Percentiles rank a stretch among this genome's conserved stretches.
Conservation (phyloP, 2,329 filamentous ascomycete species). For the Colletotrichum eremochloae region DNA sequence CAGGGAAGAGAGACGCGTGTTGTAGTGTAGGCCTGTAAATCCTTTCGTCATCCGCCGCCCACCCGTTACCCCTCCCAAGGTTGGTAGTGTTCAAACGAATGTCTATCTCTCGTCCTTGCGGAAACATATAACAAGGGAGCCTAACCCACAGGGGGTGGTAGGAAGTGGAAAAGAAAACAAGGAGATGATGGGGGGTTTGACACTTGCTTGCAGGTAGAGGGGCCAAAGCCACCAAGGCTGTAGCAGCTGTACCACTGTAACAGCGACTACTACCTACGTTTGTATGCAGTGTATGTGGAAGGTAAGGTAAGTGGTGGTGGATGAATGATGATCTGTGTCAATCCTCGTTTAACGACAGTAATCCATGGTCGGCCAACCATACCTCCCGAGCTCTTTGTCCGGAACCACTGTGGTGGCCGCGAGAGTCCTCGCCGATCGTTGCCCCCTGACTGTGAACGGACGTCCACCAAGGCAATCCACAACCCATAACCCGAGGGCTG, state of each 20-base stretch:
- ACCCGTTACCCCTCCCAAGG: neutral
- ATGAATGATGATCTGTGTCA: slow-evolving; percentile 15
- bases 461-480: neutral
- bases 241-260: slow-evolving; percentile 17
- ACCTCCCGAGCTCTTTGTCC: neutral
- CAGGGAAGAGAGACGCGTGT: slow-evolving; percentile 15
- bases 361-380: neutral
- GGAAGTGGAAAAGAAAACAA: neutral
- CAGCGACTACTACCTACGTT: neutral
- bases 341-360: slow-evolving; percentile 15
- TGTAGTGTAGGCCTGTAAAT: slow-evolving; percentile 10
- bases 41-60: slow-evolving; percentile 20
- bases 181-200: neutral
- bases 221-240: slow-evolving; percentile 18
- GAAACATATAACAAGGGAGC: slow-evolving; percentile 16
- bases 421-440: neutral
- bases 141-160: slow-evolving; percentile 4
- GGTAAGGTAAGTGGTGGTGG: slow-evolving; percentile 11
- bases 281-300: neutral
- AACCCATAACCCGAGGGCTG: slow-evolving; percentile 8
- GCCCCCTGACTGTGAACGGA: neutral
- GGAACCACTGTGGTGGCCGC: slow-evolving; percentile 4
- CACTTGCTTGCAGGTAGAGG: slow-evolving; percentile 15
- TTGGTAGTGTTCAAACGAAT: neutral
- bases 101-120: slow-evolving; percentile 18